Evolutionary conservation across 2,329 filamentous ascomycete genomes (phyloP).

Genomic region (Apiospora saccharicola): DNA sequence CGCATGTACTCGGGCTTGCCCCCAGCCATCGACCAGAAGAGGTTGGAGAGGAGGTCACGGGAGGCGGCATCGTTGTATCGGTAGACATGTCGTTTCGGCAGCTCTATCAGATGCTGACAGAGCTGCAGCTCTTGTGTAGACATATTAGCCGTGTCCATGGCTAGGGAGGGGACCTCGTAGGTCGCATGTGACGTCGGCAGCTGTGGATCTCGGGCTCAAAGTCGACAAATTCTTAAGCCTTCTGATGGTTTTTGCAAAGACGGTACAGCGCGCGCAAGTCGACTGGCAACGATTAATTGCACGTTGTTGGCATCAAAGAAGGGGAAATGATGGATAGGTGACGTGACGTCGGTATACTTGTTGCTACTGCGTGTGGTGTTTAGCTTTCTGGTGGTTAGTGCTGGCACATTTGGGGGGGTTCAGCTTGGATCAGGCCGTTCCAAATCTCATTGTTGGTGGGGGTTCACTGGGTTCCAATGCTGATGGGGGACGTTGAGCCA

Average conservation of each 20-base stretch:
- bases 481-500: neutral
- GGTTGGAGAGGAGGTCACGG: conserved; percentile 74
- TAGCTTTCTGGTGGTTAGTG: conserved; percentile 1
- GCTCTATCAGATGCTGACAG: conserved; percentile 79
- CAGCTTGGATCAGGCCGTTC: conserved; percentile 19
- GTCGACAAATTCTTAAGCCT: neutral
- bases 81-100: conserved; percentile 76
- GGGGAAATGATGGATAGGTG: neutral
- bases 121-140: conserved; percentile 81
- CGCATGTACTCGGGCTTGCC: conserved; percentile 76
- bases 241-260: neutral
- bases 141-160: conserved; percentile 60
- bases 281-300: neutral
- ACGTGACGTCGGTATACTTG: conserved; percentile 16
- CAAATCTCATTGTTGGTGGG: conserved; percentile 3
- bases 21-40: conserved; percentile 88
- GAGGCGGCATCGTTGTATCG: conserved; percentile 78
- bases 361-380: conserved; percentile 9
- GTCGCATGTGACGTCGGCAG: conserved; percentile 26
- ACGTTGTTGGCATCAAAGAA: neutral
- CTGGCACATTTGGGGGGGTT: conserved; percentile 11
- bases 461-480: neutral
- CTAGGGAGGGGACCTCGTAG: conserved; percentile 25
- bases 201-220: neutral
- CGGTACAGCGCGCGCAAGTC: neutral